phyloP scores from a whole-genome alignment of 805 yeast species.

The Wickerhamiella spandovensis region DNA sequence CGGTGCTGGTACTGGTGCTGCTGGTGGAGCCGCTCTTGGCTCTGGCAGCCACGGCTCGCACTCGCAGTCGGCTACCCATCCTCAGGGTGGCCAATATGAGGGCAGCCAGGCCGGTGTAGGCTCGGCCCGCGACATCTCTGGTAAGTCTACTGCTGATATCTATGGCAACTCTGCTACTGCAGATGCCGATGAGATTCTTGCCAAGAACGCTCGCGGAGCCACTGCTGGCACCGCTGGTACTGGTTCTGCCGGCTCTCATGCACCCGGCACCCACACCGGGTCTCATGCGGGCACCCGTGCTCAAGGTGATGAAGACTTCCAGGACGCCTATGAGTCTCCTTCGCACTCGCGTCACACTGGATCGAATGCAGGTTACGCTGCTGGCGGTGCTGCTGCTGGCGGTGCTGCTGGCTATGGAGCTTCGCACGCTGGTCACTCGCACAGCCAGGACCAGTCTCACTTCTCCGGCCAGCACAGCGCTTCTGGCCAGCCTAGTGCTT shows the following conservation, averaged over 20 bases:
- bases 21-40: background rate
- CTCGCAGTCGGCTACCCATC: background rate
- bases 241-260: background rate
- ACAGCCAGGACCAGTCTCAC: background rate
- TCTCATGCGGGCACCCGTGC: background rate
- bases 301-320: background rate
- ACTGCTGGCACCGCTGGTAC: background rate
- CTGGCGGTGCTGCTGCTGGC: conserved; percentile 1
- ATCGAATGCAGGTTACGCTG: background rate
- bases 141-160: background rate
- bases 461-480: background rate
- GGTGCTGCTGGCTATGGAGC: background rate
- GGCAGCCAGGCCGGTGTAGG: background rate
- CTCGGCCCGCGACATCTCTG: background rate
- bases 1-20: conserved; percentile 1
- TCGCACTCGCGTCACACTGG: background rate
- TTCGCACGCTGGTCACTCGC: background rate
- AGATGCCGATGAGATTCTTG: background rate
- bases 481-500: background rate
- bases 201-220: background rate
- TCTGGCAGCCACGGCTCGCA: background rate
- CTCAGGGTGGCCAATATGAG: background rate
- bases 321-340: background rate
- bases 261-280: too few relatives aligned
- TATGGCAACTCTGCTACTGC: background rate